These are phyloP conservation scores for Colletotrichum euphorbiae DNA, from an alignment of 2,329 filamentous ascomycete genomes.

Conservation along the genomic window DNA sequence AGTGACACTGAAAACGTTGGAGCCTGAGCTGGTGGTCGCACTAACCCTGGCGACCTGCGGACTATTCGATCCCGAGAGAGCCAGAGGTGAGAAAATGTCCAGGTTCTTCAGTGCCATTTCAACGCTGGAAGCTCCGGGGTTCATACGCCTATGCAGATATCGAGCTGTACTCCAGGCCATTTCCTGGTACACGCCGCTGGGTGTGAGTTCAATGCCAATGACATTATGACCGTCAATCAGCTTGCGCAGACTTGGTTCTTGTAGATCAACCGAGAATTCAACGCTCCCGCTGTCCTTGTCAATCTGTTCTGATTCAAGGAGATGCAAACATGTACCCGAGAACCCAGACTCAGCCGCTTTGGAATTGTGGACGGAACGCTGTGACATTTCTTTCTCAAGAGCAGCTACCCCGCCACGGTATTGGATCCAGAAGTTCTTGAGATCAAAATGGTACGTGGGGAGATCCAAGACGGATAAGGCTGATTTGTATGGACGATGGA, in stretches of 20 bases:
- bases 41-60: background rate
- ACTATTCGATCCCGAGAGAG: background rate
- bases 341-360: background rate
- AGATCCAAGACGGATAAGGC: slow-evolving; percentile 66
- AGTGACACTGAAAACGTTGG: background rate
- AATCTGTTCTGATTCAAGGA: background rate
- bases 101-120: background rate
- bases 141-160: background rate
- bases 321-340: slow-evolving; percentile 1
- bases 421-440: slow-evolving; percentile 75
- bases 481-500: slow-evolving; percentile 62
- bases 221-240: background rate
- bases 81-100: background rate
- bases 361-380: background rate
- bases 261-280: background rate
- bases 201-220: background rate
- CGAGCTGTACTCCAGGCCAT: background rate
- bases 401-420: slow-evolving; percentile 48
- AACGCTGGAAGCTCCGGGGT: background rate
- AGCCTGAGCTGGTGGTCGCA: background rate
- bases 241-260: background rate
- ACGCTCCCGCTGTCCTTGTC: background rate
- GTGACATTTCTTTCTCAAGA: background rate
- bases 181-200: background rate
- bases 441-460: slow-evolving; percentile 77